Evolutionary conservation across 331 rosid genomes (phyloP).

Genomic region (Pyracantha coccinea): DNA sequence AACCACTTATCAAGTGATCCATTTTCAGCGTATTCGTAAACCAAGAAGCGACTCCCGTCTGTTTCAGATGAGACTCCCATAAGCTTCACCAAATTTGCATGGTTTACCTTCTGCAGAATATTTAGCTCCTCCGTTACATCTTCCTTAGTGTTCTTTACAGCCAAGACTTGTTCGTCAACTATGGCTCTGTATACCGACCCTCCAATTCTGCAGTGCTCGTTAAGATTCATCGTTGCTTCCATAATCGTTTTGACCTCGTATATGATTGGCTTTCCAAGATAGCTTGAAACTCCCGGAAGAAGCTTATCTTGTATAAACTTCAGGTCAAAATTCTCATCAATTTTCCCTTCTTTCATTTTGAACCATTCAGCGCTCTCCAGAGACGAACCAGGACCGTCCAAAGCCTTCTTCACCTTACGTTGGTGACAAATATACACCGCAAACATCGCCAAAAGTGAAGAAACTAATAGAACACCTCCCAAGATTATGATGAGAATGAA

Average conservation of each 20-base stretch:
- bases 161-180: slow-evolving; percentile 41
- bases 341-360: not conserved
- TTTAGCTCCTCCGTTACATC: slow-evolving; percentile 51
- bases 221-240: slow-evolving; percentile 55
- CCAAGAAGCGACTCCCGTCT: slow-evolving; percentile 43
- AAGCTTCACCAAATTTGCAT: slow-evolving; percentile 56
- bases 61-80: slow-evolving; percentile 46
- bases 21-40: slow-evolving; percentile 61
- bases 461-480: slow-evolving; percentile 23
- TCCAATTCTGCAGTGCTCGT: slow-evolving; percentile 51
- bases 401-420: slow-evolving; percentile 25
- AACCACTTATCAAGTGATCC: slow-evolving; percentile 71
- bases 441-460: slow-evolving; percentile 13
- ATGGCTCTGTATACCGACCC: slow-evolving; percentile 55
- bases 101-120: slow-evolving; percentile 64
- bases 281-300: slow-evolving; percentile 57
- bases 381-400: slow-evolving; percentile 21
- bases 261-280: slow-evolving; percentile 46
- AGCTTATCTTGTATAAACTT: slow-evolving; percentile 28
- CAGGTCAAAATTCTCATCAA: not conserved
- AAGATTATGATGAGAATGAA: slow-evolving; percentile 22
- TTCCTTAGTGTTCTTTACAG: slow-evolving; percentile 39
- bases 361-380: slow-evolving; percentile 26
- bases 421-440: slow-evolving; percentile 18
- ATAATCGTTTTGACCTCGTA: slow-evolving; percentile 37